Percentiles rank a stretch among this genome's conserved stretches.
Conservation (phyloP, 1,284 basidiomycete species). For the Wolfiporia cocos region DNA sequence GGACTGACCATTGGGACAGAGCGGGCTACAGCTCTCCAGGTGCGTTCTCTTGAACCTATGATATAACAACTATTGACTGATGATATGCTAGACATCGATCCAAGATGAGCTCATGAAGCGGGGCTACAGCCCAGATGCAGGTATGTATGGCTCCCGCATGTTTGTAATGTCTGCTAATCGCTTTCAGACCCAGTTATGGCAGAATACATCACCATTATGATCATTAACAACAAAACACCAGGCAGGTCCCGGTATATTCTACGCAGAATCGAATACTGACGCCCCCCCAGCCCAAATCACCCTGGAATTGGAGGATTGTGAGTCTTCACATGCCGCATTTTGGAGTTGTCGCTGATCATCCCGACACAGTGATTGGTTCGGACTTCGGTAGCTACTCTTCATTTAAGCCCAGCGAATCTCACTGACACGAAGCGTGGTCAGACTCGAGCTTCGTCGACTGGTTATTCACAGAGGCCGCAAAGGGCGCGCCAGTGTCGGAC, state of each 20-base stretch:
- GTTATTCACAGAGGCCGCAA: constrained; percentile 75
- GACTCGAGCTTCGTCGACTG: constrained; percentile 78
- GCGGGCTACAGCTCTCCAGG: constrained; percentile 66
- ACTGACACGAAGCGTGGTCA: constrained; percentile 22
- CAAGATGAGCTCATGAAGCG: constrained; percentile 75
- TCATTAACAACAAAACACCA: constrained; percentile 83
- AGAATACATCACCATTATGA: constrained; percentile 89
- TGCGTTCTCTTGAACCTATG: constrained; percentile 24
- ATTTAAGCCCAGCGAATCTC: constrained; percentile 6
- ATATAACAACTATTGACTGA: constrained; percentile 4
- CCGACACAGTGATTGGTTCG: constrained; percentile 62
- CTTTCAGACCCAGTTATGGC: constrained; percentile 78
- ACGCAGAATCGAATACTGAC: constrained; percentile 11
- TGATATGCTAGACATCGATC: constrained; percentile 57
- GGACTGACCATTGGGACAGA: constrained; percentile 77
- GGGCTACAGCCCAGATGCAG: constrained; percentile 73
- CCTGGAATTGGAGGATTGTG: constrained; percentile 75
- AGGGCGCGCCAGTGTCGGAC: constrained; percentile 48
- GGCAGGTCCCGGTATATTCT: constrained; percentile 38
- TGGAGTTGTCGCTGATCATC: constrained; percentile 1
- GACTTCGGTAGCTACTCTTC: constrained; percentile 53
- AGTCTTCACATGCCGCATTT: constrained; percentile 23
- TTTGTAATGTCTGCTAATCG: constrained; percentile 1
- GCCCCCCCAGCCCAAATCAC: constrained; percentile 66
- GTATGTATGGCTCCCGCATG: constrained; percentile 34